A percentile compares a stretch with the other conserved stretches of the same genome.
phyloP scores from a whole-genome alignment of 2,329 filamentous ascomycete genomes.

The Paecilomyces sp. region DNA sequence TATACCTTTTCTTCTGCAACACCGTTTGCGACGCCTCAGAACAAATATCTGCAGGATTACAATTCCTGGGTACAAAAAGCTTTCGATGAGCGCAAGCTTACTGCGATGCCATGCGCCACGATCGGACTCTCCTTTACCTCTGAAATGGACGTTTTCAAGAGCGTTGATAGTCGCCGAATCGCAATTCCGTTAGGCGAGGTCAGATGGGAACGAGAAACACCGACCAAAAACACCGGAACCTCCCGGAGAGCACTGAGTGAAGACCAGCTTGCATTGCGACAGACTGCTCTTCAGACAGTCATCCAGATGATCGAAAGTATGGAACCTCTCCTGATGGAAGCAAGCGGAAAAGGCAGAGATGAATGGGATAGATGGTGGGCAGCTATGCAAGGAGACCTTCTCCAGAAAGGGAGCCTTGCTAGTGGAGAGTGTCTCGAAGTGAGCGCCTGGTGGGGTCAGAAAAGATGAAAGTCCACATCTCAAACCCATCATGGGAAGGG shows the following conservation, averaged over 20 bases:
- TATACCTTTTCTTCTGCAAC: conserved; percentile 79
- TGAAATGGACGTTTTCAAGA: conserved; percentile 64
- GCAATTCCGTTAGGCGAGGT: conserved; percentile 82
- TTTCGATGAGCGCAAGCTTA: conserved; percentile 63
- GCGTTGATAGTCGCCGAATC: conserved; percentile 66
- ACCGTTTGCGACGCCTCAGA: conserved; percentile 71
- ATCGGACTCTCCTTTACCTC: conserved; percentile 73
- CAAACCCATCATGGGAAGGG: neutral
- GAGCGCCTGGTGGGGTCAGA: conserved; percentile 58
- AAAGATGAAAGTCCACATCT: conserved; percentile 31
- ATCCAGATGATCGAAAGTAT: conserved; percentile 79
- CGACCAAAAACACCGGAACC: conserved; percentile 27
- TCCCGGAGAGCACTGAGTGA: conserved; percentile 50
- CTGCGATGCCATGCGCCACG: conserved; percentile 68
- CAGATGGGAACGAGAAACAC: conserved; percentile 71
- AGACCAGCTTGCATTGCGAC: conserved; percentile 65
- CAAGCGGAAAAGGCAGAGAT: conserved; percentile 78
- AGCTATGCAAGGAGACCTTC: conserved; percentile 76
- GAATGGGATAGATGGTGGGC: conserved; percentile 90
- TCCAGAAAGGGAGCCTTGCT: conserved; percentile 69
- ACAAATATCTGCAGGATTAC: conserved; percentile 74
- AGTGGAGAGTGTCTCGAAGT: conserved; percentile 78
- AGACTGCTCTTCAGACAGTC: conserved; percentile 73
- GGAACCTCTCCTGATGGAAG: conserved; percentile 73
- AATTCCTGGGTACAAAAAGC: conserved; percentile 75